Evolutionary conservation across 2,329 filamentous ascomycete genomes (phyloP).

Genomic region (Ophiosphaerella korrae): DNA sequence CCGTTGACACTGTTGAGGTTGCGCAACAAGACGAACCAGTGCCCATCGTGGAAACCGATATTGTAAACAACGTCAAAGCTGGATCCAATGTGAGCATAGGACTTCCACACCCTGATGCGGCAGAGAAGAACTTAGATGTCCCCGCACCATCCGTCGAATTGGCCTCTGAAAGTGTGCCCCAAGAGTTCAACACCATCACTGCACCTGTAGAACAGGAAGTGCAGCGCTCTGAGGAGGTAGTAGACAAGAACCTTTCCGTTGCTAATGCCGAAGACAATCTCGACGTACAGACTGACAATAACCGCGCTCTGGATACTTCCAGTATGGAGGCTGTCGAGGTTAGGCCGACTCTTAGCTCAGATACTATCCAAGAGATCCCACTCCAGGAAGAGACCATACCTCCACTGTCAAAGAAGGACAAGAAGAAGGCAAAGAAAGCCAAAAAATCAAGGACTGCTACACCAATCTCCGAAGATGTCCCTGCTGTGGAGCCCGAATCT

Average conservation of each 20-base stretch:
- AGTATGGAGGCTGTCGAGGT: neutral
- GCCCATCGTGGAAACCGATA: neutral
- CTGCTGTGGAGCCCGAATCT: constrained; percentile 6
- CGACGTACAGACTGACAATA: neutral
- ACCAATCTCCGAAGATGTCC: neutral
- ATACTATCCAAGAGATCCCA: neutral
- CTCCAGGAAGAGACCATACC: constrained; percentile 5
- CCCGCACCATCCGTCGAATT: constrained; percentile 13
- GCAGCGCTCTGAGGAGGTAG: neutral
- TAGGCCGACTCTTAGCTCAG: constrained; percentile 1
- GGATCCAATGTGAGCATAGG: neutral
- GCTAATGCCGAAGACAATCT: neutral
- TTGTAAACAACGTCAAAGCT: neutral
- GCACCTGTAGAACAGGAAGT: neutral
- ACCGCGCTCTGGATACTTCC: neutral
- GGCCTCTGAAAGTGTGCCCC: neutral
- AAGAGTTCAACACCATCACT: neutral
- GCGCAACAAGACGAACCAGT: neutral
- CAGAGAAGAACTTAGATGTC: constrained; percentile 13
- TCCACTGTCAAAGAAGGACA: constrained; percentile 29
- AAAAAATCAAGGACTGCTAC: neutral
- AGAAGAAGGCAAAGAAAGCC: constrained; percentile 36
- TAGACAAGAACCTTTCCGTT: neutral
- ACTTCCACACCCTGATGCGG: neutral
- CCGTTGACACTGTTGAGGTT: neutral